phyloP scores from a whole-genome alignment of 805 yeast species.

The Spathaspora gorwiae region DNA sequence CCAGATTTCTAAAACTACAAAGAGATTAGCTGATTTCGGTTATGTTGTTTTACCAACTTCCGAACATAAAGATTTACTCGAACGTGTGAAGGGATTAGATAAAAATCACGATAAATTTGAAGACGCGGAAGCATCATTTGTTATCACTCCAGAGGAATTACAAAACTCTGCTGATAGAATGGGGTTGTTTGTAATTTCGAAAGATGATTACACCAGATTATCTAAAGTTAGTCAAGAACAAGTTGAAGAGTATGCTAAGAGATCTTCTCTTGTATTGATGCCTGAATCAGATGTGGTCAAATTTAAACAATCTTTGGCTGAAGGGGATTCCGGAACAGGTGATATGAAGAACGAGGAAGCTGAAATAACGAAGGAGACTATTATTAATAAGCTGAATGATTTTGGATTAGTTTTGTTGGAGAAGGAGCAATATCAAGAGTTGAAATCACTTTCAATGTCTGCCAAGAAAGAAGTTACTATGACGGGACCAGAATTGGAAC shows the following conservation, averaged over 20 bases:
- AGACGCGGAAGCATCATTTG: conserved; percentile 26
- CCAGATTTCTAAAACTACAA: not conserved
- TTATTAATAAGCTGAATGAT: conserved; percentile 22
- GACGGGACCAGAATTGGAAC: not conserved
- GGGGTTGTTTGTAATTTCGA: conserved; percentile 20
- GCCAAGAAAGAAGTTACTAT: conserved; percentile 22
- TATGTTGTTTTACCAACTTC: conserved; percentile 15
- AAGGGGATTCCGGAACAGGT: conserved; percentile 15
- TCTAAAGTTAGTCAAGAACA: conserved; percentile 12
- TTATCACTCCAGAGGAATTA: conserved; percentile 23
- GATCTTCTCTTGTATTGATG: conserved; percentile 16
- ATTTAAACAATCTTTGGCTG: conserved; percentile 23
- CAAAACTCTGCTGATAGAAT: conserved; percentile 19
- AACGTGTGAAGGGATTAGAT: not conserved
- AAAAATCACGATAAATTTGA: conserved; percentile 7
- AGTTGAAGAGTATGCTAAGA: conserved; percentile 18
- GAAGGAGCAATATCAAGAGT: conserved; percentile 22
- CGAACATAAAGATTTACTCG: conserved; percentile 8
- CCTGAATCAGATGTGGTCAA: conserved; percentile 22
- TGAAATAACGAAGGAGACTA: conserved; percentile 17
- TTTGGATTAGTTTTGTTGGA: conserved; percentile 29
- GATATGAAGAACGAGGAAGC: not conserved
- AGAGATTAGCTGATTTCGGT: conserved; percentile 34
- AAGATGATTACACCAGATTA: conserved; percentile 16
- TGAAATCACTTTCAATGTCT: conserved; percentile 13